Base-by-base conservation (phyloP, 805 yeast genomes). In the Candida pseudoglaebosa region DNA sequence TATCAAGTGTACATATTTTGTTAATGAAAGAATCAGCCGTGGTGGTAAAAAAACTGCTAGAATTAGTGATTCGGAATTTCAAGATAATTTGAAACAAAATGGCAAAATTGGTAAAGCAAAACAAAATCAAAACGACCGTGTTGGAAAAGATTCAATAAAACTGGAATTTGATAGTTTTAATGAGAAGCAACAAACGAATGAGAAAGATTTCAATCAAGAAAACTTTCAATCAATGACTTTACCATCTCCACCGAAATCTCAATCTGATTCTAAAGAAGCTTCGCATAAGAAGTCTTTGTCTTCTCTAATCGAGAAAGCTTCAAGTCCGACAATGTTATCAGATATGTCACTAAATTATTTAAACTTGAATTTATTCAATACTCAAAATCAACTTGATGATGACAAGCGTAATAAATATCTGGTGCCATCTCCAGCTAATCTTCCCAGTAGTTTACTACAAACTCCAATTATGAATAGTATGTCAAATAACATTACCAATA, bases 11-110 rank as follows among this genome's bases (percentile, higher is more conserved):
- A 68, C 69, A 45, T 78, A 78, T 51, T 79, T 77, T 48, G 68
- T 72, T 33, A 79, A 79, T 48, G 81, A 78, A 43, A 50, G 83
- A 33, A 74, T 77, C 24, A 70, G 73, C 40, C 51, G 75, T 39
- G 72, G 73, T 12, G 70, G 71, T 4, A 63, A 59, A 41, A 53
- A 53, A 34, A 34, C 43, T n/a, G 33, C 44, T 9, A 36, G 44
- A 15, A 35, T 45, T n/a, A 32, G 40, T 2, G 37, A 26, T 5
- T 19, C 9, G 15, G 26, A 19, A 20, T 9, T 10, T 14, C 35
- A 32, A 21, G 35, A 18, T 7, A 24, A 10, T 18, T 5, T 32
- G 10, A 22, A 22, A n/a, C n/a, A n/a, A n/a, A n/a, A n/a, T n/a
- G n/a, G n/a, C n/a, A n/a, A n/a, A n/a, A n/a, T n/a, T n/a, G n/a